These are phyloP conservation scores for Microsporum audouinii DNA, from an alignment of 2,329 filamentous ascomycete genomes.

Conservation along the genomic window DNA sequence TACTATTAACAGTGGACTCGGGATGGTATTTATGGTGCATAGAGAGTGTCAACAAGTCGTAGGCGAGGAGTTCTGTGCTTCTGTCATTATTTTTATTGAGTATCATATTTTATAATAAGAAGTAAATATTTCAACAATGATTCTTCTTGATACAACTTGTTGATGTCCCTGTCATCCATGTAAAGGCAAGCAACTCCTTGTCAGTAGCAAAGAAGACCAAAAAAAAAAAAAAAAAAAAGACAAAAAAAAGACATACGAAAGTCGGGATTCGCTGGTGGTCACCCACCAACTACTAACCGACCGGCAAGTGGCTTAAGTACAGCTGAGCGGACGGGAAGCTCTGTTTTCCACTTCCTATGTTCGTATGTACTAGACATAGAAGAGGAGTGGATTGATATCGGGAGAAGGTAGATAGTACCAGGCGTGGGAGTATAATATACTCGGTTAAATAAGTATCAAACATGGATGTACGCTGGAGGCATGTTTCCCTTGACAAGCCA, in stretches of 20 bases:
- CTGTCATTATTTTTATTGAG: background rate
- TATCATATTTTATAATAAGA: background rate
- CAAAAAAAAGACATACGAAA: background rate
- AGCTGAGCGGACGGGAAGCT: background rate
- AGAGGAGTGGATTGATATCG: too few species aligned
- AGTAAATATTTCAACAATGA: background rate
- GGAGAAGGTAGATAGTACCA: background rate
- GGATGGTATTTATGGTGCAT: background rate
- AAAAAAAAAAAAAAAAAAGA: too few species aligned
- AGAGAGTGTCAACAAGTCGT: background rate
- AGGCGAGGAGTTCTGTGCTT: background rate
- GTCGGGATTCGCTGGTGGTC: background rate
- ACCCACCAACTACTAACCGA: background rate
- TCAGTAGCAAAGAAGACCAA: too few species aligned
- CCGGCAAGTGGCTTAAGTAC: background rate
- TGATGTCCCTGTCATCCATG: too few species aligned
- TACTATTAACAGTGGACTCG: too few species aligned
- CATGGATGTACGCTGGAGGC: too few species aligned
- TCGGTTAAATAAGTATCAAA: too few species aligned
- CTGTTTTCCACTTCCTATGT: background rate
- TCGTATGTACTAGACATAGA: too few species aligned
- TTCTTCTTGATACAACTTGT: background rate
- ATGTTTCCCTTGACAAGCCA: too few species aligned
- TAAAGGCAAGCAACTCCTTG: too few species aligned
- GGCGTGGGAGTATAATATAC: too few species aligned